Conservation (phyloP, 2,329 filamentous ascomycete genomes). For the Metarhizium anisopliae region DNA sequence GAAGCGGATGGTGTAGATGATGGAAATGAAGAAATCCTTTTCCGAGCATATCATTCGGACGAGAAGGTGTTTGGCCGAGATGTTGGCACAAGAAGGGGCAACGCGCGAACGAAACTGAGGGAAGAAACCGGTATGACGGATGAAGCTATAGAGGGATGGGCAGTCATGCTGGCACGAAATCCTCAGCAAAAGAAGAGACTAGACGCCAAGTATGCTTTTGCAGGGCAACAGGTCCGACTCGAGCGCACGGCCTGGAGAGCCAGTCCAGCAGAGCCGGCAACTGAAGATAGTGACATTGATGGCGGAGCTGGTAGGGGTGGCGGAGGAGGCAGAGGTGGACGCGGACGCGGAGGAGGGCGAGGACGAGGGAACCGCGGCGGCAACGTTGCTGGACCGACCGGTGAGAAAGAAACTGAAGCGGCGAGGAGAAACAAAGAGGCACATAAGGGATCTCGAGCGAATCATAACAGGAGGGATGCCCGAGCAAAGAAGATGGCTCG, state of each 20-base stretch:
- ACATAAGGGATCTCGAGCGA: conserved; percentile 71
- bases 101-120: conserved; percentile 54
- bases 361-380: conserved; percentile 37
- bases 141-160: conserved; percentile 92
- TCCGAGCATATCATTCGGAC: conserved; percentile 58
- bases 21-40: conserved; percentile 62
- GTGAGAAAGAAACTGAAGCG: conserved; percentile 62
- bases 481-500: conserved; percentile 57
- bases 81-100: conserved; percentile 56
- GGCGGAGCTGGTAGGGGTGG: conserved; percentile 27
- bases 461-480: conserved; percentile 75
- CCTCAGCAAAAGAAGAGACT: conserved; percentile 58
- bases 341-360: conserved; percentile 37
- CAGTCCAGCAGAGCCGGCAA: conserved; percentile 43
- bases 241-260: conserved; percentile 56
- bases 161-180: conserved; percentile 71
- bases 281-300: conserved; percentile 45
- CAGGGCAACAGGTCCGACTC: conserved; percentile 57
- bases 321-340: conserved; percentile 14
- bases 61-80: conserved; percentile 64
- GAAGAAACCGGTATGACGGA: conserved; percentile 82
- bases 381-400: conserved; percentile 54
- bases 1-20: conserved; percentile 39
- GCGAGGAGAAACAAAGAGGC: conserved; percentile 72
- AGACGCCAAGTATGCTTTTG: conserved; percentile 61